These are phyloP conservation scores for Shiraia sp. DNA, from an alignment of 2,329 filamentous ascomycete species.

Conservation along the genomic window DNA sequence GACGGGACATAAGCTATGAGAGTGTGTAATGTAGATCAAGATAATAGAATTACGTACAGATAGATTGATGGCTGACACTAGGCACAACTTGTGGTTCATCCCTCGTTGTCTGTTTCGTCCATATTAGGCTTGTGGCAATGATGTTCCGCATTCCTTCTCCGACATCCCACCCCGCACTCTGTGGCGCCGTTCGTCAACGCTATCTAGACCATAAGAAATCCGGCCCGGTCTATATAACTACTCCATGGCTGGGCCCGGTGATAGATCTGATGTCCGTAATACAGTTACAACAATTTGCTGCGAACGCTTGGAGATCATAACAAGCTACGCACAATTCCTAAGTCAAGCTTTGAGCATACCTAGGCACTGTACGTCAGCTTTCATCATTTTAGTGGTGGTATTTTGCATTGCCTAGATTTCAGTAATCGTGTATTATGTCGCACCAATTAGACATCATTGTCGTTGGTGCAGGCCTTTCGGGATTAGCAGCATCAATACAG, in stretches of 20 bases:
- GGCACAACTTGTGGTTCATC: no score
- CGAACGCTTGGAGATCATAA: conserved; percentile 5
- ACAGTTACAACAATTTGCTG: background rate
- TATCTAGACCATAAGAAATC: no score
- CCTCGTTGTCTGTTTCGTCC: background rate
- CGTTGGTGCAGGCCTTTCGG: conserved; percentile 48
- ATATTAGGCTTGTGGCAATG: background rate
- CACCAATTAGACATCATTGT: conserved; percentile 29
- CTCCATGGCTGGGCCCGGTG: conserved; percentile 4
- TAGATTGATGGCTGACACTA: no score
- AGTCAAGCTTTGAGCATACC: background rate
- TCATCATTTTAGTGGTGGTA: background rate
- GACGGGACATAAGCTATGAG: conserved; percentile 38
- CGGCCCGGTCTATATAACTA: background rate
- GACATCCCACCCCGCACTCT: conserved; percentile 4
- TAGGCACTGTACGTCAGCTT: background rate
- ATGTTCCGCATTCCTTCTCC: conserved; percentile 3
- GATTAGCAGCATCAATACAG: conserved; percentile 50
- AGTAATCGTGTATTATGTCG: conserved; percentile 7
- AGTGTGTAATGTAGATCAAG: background rate
- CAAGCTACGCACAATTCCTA: background rate
- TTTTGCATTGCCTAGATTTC: no score
- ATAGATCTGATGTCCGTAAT: conserved; percentile 14
- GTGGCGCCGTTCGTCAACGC: background rate
- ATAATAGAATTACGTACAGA: background rate